Percentiles rank a stretch among this genome's conserved stretches.
Conservation (phyloP, 495 filamentous ascomycete species). For the Penicillium paradoxum region DNA sequence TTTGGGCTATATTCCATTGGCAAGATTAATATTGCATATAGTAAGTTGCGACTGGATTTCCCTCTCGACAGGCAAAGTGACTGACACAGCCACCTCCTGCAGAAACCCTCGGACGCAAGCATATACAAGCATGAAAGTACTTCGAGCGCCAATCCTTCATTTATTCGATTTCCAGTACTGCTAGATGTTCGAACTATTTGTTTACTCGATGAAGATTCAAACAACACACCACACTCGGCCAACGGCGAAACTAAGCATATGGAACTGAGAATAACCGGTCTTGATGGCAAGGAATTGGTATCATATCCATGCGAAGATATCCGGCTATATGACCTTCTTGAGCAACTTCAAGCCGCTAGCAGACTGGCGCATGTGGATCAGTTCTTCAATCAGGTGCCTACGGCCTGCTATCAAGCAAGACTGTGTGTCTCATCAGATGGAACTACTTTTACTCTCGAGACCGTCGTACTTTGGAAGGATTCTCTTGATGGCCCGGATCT, state of each 20-base stretch:
- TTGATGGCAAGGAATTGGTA: constrained; percentile 16
- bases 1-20: constrained; percentile 35
- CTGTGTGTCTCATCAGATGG: constrained; percentile 14
- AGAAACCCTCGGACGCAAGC: constrained; percentile 16
- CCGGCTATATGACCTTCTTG: constrained; percentile 14
- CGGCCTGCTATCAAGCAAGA: constrained; percentile 34
- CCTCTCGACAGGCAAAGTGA: background rate
- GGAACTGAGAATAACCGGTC: constrained; percentile 11
- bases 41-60: constrained; percentile 21
- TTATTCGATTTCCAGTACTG: constrained; percentile 19
- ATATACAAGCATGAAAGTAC: background rate
- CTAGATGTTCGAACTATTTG: constrained; percentile 6
- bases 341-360: constrained; percentile 18
- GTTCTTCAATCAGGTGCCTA: constrained; percentile 17
- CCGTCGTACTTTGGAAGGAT: constrained; percentile 36
- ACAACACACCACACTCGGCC: background rate
- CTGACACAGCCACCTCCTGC: constrained; percentile 10
- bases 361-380: constrained; percentile 25
- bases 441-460: constrained; percentile 24
- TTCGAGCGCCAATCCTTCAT: background rate
- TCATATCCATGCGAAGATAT: constrained; percentile 14
- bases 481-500: constrained; percentile 29
- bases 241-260: constrained; percentile 14
- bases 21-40: constrained; percentile 29
- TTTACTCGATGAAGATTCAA: background rate